Evolutionary conservation across 257 asterid genomes (phyloP).

Genomic region (Ophiorrhiza pumila): DNA sequence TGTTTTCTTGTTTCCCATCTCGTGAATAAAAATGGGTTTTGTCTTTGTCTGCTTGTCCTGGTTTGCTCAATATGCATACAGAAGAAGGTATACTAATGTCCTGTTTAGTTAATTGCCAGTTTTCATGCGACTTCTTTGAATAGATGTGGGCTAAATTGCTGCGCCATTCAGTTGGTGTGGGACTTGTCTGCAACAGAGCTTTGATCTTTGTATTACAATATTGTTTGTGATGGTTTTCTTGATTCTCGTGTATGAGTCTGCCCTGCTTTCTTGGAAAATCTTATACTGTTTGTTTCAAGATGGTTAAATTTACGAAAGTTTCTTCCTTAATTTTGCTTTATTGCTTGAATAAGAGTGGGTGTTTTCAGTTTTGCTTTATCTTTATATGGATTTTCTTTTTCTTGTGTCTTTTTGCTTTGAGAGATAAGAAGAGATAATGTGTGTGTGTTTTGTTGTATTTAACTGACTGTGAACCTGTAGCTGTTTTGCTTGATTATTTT

Average conservation of each 20-base stretch:
- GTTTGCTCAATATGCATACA: not conserved
- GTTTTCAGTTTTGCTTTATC: not conserved
- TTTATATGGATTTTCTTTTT: too few species aligned
- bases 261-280: not conserved
- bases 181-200: not conserved
- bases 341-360: not conserved
- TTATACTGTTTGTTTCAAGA: not conserved
- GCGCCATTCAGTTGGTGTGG: not conserved
- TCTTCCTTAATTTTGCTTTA: not conserved
- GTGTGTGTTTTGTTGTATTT: not conserved
- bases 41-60: not conserved
- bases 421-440: too few species aligned
- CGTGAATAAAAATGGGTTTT: too few species aligned
- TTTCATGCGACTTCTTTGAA: not conserved
- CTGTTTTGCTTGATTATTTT: conserved; percentile 4
- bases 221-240: too few species aligned
- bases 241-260: not conserved
- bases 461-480: not conserved
- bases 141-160: too few species aligned
- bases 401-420: not conserved
- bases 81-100: not conserved
- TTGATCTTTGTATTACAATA: not conserved
- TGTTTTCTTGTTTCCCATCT: too few species aligned
- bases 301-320: not conserved
- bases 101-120: not conserved